Evolutionary conservation across 73 alveolate species (phyloP), one percentile per base, ranked within the genome.

Genomic region (Stentor coeruleus): DNA sequence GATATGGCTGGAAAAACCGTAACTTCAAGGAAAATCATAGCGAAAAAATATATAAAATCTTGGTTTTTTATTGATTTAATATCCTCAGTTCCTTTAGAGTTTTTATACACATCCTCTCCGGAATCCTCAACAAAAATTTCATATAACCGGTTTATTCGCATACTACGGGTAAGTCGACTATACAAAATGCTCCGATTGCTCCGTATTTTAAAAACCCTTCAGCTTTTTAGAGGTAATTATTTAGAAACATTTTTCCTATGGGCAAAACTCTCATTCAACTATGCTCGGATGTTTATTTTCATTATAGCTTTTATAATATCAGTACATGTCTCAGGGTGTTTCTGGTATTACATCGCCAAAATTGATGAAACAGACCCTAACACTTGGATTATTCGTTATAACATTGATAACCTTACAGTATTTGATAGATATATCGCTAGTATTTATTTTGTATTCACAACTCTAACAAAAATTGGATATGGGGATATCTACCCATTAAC

Each of bases 331-430:
- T n/a, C 37, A 6, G 83, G 39, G 75, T 35, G 35, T n/a, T 33
- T 75, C 11, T 30, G 76, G 83, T n/a, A n/a, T 38, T 66, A 33
- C 41, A 3, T 77, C 20, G 35, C 33, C 33, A 77, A 74, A 2
- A 26, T 31, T 37, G 60, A 74, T 15, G 81, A 77, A 26, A 3
- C n/a, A 28, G 35, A 57, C 59, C 30, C 14, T 33, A n/a, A 86
- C 74, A 92, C 98, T 3, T 95, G 89, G 74, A 90, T 91, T 39
- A 89, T 85, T 74, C 83, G 86, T 59, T 89, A 82, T 89, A 84
- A 83, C 31, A 84, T 95, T 28, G 14, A 3, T 33, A 20, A 36
- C 14, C 3, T 3, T 28, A 42, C 85, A 6, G 31, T 30, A 1
- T 15, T 35, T 74, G 57, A 83, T 35, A 74, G 74, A 82, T 87